A percentile compares a stretch with the other conserved stretches of the same genome.
phyloP scores from a whole-genome alignment of 768 basidiomycete species.

The Mycena vulgaris region DNA sequence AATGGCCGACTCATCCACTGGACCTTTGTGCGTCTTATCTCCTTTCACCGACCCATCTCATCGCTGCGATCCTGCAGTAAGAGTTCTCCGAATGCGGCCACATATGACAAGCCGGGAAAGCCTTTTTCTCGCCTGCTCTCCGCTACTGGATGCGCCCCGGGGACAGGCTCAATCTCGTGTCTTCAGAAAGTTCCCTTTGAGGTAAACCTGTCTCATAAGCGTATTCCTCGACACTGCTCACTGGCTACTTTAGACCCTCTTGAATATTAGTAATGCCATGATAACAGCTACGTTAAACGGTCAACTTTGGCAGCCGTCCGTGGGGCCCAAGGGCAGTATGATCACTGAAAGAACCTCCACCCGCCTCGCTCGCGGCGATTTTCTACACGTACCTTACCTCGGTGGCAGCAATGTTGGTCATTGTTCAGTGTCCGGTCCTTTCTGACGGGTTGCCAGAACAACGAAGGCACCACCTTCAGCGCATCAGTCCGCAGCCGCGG shows the following conservation, averaged over 20 bases:
- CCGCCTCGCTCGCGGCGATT: slow-evolving; percentile 62
- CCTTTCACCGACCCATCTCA: not conserved
- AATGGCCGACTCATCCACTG: slow-evolving; percentile 67
- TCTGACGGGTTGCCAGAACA: slow-evolving; percentile 52
- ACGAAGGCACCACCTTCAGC: slow-evolving; percentile 68
- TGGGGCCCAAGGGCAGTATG: slow-evolving; percentile 68
- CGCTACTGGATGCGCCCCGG: slow-evolving; percentile 62
- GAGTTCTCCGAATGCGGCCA: slow-evolving; percentile 60
- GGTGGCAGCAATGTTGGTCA: slow-evolving; percentile 69
- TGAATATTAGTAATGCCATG: slow-evolving; percentile 64
- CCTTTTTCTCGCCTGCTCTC: slow-evolving; percentile 63
- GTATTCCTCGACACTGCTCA: not conserved
- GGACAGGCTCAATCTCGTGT: slow-evolving; percentile 57
- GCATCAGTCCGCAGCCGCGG: slow-evolving; percentile 54
- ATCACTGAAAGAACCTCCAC: slow-evolving; percentile 61
- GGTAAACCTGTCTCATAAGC: slow-evolving; percentile 39
- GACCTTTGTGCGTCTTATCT: slow-evolving; percentile 64
- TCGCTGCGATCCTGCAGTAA: slow-evolving; percentile 55
- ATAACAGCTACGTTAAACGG: slow-evolving; percentile 60
- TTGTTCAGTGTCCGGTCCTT: slow-evolving; percentile 29
- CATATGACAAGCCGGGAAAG: slow-evolving; percentile 67
- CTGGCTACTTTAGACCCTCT: slow-evolving; percentile 55
- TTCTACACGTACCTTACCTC: slow-evolving; percentile 67
- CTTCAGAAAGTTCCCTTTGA: slow-evolving; percentile 62
- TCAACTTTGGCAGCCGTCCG: slow-evolving; percentile 72